Base-by-base conservation (phyloP, 495 filamentous ascomycete species). In the Friedmanniomyces simplex region DNA sequence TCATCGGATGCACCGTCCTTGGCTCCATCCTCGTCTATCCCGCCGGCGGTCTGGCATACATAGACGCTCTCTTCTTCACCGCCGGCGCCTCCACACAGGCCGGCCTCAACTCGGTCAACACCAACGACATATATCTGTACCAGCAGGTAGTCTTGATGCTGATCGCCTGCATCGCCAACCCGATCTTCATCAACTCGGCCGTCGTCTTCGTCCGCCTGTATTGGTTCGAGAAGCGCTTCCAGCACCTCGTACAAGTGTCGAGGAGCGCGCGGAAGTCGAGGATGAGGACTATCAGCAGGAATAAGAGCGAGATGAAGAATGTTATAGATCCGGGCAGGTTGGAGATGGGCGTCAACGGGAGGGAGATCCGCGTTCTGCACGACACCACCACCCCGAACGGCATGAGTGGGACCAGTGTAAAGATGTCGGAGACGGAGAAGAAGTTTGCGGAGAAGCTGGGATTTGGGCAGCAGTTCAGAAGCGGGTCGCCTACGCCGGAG, bases 211-310 rank as follows among this genome's bases (percentile, higher is more conserved):
- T 97, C 21, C 86, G 93, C 1, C 73, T 97, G 4, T 95, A 95
- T 71, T 97, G 91, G 91, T 98, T 98, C 64, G 91, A 97, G 72
- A 95, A 91, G 67, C 81, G 89, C 2, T 95, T 98, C 63, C 82
- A 89, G 68, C 73, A 85, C 60, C 76, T 96, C 48, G 90, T 84
- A 28, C 77, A 72, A 22, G 78, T 83, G 58, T 77, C 78, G 5
- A 72, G 77, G 12, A 72, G 68, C 43, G 53, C 79, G 39, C 82
- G 82, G 45, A 66, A 73, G 4, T 57, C 60, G 43, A 55, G 56
- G 28, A 75, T 81, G 10, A 78, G 79, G 48, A 77, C 81, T 5
- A 74, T 82, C 55, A 74, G 79, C 20, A 79, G 81, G 50, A 77
- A 78, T 1, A 77, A 79, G 58, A 77, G 73, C 4, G 73, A 80